phyloP scores from a whole-genome alignment of 352 stramenopile genomes.

The Phytophthora syringae region DNA sequence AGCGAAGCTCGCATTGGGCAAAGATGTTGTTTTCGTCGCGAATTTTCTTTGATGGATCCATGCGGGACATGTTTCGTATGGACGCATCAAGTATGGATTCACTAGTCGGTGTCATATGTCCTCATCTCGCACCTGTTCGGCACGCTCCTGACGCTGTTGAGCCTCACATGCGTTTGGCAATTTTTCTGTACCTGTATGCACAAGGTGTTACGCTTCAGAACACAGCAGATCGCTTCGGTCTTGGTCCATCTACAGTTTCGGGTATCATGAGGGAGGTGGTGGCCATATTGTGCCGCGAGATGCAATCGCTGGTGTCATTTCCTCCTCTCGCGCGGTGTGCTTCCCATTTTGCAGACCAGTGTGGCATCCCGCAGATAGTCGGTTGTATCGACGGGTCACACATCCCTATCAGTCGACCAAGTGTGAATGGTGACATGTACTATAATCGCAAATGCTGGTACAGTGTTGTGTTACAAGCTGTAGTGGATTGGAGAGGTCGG shows the following conservation, averaged over 20 bases:
- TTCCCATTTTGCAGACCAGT: background rate
- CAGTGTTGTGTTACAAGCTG: too few relatives aligned
- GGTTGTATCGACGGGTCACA: conserved; percentile 12
- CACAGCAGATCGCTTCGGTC: background rate
- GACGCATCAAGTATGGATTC: too few relatives aligned
- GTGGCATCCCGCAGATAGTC: conserved; percentile 10
- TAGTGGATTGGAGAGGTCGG: too few relatives aligned
- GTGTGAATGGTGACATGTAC: background rate
- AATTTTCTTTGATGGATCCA: too few relatives aligned
- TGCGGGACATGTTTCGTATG: too few relatives aligned
- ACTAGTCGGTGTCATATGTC: too few relatives aligned
- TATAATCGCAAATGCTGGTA: too few relatives aligned
- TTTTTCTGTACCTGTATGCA: conserved; percentile 4
- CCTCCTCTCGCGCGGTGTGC: background rate
- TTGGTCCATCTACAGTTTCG: conserved; percentile 3
- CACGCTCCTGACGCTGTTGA: too few relatives aligned
- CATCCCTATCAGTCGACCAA: background rate
- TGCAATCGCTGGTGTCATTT: background rate
- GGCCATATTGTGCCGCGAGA: background rate
- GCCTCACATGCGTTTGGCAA: too few relatives aligned
- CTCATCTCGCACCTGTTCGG: too few relatives aligned
- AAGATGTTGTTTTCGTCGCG: too few relatives aligned
- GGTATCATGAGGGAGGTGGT: background rate
- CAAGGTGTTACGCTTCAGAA: background rate
- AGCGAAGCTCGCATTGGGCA: too few relatives aligned